Percentiles rank a stretch among this genome's conserved stretches.
Evolutionary conservation across 2,329 filamentous ascomycete genomes (phyloP).

Genomic region (Daldinia sp.): DNA sequence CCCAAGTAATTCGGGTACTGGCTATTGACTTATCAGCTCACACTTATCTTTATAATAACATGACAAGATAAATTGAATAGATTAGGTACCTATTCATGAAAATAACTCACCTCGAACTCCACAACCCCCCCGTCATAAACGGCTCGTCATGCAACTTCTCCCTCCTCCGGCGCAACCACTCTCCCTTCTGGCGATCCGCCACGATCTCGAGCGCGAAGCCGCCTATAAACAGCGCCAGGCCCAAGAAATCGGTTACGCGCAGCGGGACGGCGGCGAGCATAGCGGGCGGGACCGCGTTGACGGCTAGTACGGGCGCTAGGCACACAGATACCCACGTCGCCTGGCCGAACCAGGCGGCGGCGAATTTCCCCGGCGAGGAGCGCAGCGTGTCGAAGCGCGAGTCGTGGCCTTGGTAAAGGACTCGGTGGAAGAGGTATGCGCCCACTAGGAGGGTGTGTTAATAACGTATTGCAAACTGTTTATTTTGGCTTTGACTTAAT

Average conservation of each 20-base stretch:
- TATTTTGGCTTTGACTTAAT: background rate
- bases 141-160: constrained; percentile 75
- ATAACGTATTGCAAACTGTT: background rate
- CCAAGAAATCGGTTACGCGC: constrained; percentile 66
- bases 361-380: constrained; percentile 53
- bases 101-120: constrained; percentile 62
- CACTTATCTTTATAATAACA: background rate
- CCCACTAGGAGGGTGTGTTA: constrained; percentile 62
- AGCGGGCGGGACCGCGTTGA: constrained; percentile 71
- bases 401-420: constrained; percentile 70
- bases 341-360: constrained; percentile 63
- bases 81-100: background rate
- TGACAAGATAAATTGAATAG: no score
- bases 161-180: constrained; percentile 71
- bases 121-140: constrained; percentile 73
- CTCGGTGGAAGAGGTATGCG: constrained; percentile 71
- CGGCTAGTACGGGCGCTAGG: constrained; percentile 71
- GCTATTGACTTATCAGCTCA: constrained; percentile 51
- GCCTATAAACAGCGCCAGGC: constrained; percentile 67
- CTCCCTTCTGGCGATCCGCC: constrained; percentile 73
- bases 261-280: constrained; percentile 65
- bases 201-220: constrained; percentile 71
- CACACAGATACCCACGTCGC: constrained; percentile 77
- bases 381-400: constrained; percentile 60
- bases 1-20: constrained; percentile 77